Evolutionary conservation across 148 eudicot genomes (phyloP), one percentile per base, ranked within the genome.

Genomic region (Arctostaphylos glauca): DNA sequence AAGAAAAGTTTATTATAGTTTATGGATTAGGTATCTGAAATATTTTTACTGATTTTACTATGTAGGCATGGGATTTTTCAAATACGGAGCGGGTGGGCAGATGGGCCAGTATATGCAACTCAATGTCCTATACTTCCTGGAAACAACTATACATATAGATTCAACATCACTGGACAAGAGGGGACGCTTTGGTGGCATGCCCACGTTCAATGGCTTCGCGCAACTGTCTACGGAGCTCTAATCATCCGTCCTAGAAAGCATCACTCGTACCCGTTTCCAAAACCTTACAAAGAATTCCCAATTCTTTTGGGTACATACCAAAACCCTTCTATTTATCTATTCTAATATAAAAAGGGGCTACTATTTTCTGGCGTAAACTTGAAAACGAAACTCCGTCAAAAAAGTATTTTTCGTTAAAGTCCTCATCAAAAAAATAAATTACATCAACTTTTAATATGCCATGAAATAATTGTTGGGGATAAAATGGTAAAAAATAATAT

Each of bases 171-270:
- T 0, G 80, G 83, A 0, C 97, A 95, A 76, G 98, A 92, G 48
- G 98, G 98, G 9, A 95, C 98, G 6, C 93, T 93, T 13, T 95
- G 95, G 94, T 95, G 98, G 98, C 98, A 95, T 48, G 94, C 98
- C 9, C 98, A 95, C 55, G 90, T 89, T 59, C 74, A 81, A 15
- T 92, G 93, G 94, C 91, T 92, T 14, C 91, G 98, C 9, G 97
- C 97, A 5, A 95, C 98, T 0, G 94, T 95, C n/a, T 81, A 95
- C 73, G 98, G 98, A 2, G 98, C 90, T 2, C 85, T 95, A 44
- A 75, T 95, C 23, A 89, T 95, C 77, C 90, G 84, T 16, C 98
- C 98, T 0, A 88, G 85, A 83, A 43, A 53, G 3, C 94, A 96
- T 7, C 81, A 54, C 1, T n/a, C 87, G 0, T 95, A 93, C 66